A percentile compares a stretch with the other conserved stretches of the same genome.
Evolutionary conservation across 1,139 yeast species (phyloP).

Genomic region (Saccharomyces hybrid): DNA sequence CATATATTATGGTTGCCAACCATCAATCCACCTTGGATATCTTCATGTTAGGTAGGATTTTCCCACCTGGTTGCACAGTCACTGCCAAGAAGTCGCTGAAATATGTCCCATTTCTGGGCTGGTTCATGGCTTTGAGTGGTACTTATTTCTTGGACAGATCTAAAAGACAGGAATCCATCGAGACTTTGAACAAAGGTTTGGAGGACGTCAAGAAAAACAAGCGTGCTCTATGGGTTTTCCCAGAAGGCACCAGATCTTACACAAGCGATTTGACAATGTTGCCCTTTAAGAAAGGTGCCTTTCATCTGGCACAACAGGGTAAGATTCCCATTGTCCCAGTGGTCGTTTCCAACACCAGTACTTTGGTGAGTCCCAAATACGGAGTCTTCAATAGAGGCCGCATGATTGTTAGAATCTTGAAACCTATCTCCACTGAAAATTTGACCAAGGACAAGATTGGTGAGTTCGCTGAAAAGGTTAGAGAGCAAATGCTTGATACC

Average conservation of each 20-base stretch:
- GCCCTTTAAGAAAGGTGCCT: constrained; percentile 95
- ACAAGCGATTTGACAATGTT: constrained; percentile 57
- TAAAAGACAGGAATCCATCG: constrained; percentile 68
- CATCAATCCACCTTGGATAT: constrained; percentile 91
- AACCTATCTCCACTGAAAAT: constrained; percentile 54
- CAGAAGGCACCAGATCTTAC: constrained; percentile 93
- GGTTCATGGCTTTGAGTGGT: constrained; percentile 91
- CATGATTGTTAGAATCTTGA: constrained; percentile 57
- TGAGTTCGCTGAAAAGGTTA: constrained; percentile 38
- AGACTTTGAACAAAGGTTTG: constrained; percentile 65
- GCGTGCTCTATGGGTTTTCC: constrained; percentile 77
- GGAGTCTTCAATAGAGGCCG: constrained; percentile 59
- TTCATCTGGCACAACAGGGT: constrained; percentile 92
- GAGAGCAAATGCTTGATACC: constrained; percentile 37
- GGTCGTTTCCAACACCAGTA: constrained; percentile 78
- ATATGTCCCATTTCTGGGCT: constrained; percentile 87
- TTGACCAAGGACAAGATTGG: constrained; percentile 57
- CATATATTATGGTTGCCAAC: constrained; percentile 80
- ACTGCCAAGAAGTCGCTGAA: constrained; percentile 84
- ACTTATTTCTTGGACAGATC: constrained; percentile 84
- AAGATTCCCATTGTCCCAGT: constrained; percentile 82
- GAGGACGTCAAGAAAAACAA: constrained; percentile 48
- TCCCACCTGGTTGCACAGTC: constrained; percentile 85
- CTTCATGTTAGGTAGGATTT: constrained; percentile 66
- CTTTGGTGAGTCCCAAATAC: constrained; percentile 52